These are phyloP conservation scores for Apiospora arundinis DNA, from an alignment of 2,329 filamentous ascomycete species.

Conservation along the genomic window DNA sequence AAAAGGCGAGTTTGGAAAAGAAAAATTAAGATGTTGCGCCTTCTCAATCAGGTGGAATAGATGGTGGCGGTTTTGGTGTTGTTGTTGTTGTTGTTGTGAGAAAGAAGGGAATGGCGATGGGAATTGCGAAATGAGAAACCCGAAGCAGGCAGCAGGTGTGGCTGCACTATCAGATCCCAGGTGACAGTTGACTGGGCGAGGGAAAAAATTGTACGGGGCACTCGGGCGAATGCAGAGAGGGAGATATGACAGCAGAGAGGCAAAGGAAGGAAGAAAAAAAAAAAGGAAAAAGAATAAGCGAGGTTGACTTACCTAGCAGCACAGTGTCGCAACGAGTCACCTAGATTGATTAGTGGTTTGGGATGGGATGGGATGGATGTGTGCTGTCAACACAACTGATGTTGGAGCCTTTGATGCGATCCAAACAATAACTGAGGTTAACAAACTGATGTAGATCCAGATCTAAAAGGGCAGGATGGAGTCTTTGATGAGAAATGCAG, in stretches of 20 bases:
- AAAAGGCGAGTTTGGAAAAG: neutral
- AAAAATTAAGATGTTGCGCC: neutral
- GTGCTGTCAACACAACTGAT: constrained; percentile 6
- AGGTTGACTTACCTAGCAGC: constrained; percentile 36
- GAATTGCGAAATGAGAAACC: constrained; percentile 12
- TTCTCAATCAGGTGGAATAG: neutral
- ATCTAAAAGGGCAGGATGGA: constrained; percentile 14
- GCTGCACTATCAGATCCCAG: constrained; percentile 10
- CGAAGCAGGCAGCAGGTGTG: constrained; percentile 15
- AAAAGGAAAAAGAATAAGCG: constrained; percentile 32
- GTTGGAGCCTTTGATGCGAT: neutral
- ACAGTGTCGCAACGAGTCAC: constrained; percentile 9
- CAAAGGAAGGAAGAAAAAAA: constrained; percentile 23
- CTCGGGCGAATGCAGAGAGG: constrained; percentile 22
- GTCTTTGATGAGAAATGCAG: constrained; percentile 11
- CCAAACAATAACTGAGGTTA: neutral
- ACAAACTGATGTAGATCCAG: neutral
- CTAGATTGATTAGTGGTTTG: neutral
- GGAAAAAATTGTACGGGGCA: constrained; percentile 15
- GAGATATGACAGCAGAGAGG: constrained; percentile 23
- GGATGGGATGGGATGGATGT: neutral
- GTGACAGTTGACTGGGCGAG: constrained; percentile 8
- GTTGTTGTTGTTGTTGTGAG: constrained; percentile 5
- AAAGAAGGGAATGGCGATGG: constrained; percentile 16
- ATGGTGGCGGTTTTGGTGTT: neutral